Evolutionary conservation across 1,139 yeast genomes (phyloP).

Genomic region (Sugiyamaella japonica): DNA sequence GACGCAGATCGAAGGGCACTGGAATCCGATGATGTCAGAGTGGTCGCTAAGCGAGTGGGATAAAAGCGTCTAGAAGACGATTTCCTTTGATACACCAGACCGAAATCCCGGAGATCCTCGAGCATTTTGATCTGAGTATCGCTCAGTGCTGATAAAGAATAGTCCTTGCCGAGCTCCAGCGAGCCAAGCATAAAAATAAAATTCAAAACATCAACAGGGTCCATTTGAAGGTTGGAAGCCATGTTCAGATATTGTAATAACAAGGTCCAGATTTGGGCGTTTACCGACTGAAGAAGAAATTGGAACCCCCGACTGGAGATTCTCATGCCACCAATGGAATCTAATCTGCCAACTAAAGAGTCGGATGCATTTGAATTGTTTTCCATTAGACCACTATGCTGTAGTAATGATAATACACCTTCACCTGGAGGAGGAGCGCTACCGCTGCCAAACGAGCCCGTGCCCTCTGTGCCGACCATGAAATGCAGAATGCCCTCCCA

Average conservation of each 20-base stretch:
- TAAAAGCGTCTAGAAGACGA: constrained; percentile 67
- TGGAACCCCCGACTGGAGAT: constrained; percentile 94
- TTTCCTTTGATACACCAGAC: constrained; percentile 77
- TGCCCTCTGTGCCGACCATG: constrained; percentile 82
- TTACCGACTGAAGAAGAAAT: constrained; percentile 85
- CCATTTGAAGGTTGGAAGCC: constrained; percentile 84
- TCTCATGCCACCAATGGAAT: constrained; percentile 47
- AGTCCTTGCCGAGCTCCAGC: constrained; percentile 84
- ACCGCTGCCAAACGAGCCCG: constrained; percentile 2
- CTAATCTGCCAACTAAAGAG: constrained; percentile 30
- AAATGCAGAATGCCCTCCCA: constrained; percentile 97
- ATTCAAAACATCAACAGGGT: constrained; percentile 92
- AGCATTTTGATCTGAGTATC: constrained; percentile 84
- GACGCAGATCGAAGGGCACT: constrained; percentile 39
- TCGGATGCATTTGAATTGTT: constrained; percentile 19
- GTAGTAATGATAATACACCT: constrained; percentile 42
- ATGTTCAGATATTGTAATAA: constrained; percentile 81
- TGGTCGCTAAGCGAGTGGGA: constrained; percentile 89
- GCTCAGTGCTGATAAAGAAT: constrained; percentile 67
- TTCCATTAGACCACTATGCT: constrained; percentile 86
- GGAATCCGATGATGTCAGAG: constrained; percentile 73
- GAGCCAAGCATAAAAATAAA: constrained; percentile 93
- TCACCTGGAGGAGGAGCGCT: constrained; percentile 52
- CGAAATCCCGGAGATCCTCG: constrained; percentile 88
- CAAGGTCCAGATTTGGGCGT: constrained; percentile 94